Evolutionary conservation across 2,329 filamentous ascomycete genomes (phyloP), one percentile per base, ranked within the genome.

Genomic region (Zymoseptoria passerinii): DNA sequence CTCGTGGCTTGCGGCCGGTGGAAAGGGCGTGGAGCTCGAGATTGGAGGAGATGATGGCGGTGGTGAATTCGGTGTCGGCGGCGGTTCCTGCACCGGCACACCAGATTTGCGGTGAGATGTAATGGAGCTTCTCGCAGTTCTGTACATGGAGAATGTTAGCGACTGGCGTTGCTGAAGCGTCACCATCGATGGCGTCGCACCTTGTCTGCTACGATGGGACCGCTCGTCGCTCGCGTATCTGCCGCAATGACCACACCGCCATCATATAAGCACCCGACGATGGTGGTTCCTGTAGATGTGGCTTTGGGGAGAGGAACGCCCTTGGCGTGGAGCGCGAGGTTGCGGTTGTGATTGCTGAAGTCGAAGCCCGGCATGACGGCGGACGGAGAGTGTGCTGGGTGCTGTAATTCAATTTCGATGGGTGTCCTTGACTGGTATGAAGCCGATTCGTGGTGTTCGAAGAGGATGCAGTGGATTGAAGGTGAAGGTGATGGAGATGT

Each of bases 111-210:
- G 94, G 92, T 50, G 94, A 83, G 75, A 99, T 99, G 82, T 95
- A 99, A 80, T 99, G 94, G 65, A 99, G 86, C 81, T 99, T 99
- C 80, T 99, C 92, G 81, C 94, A 97, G 83, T 99, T 99, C 90
- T 74, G 55, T 44, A 2, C 16, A 10, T 18, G n/a, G 29, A 52
- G 29, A 53, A 8, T 54, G 53, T 63, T 52, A 61, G 58, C 55
- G 51, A n/a, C 27, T 28, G 13, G 28, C 50, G n/a, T 29, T 44
- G 56, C 48, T 53, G 48, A 7, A 9, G 27, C 29, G 44, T 52
- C 13, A 5, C 19, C 9, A 5, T 35, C 29, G 10, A 20, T 20
- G 53, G 40, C 6, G 40, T 62, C 72, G 58, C 75, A 85, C 85
- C 82, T 99, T 99, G 84, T 99, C 94, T 77, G 95, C 95, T 68